Percentiles rank a stretch among this genome's conserved stretches.
phyloP scores from a whole-genome alignment of 2,329 filamentous ascomycete species.

The Corynespora cassiicola region DNA sequence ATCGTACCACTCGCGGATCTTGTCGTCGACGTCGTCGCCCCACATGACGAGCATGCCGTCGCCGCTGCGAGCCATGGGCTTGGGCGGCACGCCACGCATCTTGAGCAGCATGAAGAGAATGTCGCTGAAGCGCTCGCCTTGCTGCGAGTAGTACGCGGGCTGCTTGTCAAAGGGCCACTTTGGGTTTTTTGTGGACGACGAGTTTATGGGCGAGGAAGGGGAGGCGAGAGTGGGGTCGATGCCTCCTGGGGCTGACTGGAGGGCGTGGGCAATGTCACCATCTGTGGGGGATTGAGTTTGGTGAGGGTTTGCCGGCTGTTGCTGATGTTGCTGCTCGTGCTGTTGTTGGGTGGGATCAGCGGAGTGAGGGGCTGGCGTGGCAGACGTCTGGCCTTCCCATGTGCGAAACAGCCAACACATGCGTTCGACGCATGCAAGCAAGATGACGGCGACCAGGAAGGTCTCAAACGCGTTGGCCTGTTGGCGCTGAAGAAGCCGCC shows the following conservation, averaged over 20 bases:
- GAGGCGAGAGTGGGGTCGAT: neutral
- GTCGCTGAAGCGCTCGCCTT: conserved; percentile 65
- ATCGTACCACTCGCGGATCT: conserved; percentile 44
- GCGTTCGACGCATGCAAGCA: conserved; percentile 65
- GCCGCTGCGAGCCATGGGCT: conserved; percentile 35
- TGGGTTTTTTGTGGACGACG: neutral
- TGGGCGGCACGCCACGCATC: conserved; percentile 59
- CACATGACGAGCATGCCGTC: conserved; percentile 45
- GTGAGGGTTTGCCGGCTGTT: too few species aligned
- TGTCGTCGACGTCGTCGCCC: conserved; percentile 38
- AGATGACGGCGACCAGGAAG: conserved; percentile 64
- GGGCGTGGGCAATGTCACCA: conserved; percentile 27
- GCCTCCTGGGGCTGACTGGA: conserved; percentile 25
- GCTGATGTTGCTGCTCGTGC: conserved; percentile 2
- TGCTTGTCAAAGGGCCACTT: conserved; percentile 51
- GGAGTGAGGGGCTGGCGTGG: conserved; percentile 2
- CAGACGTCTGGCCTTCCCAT: conserved; percentile 49
- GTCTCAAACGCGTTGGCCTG: conserved; percentile 65
- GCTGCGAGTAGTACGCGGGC: conserved; percentile 59
- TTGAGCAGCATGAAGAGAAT: conserved; percentile 64
- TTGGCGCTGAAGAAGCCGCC: conserved; percentile 64
- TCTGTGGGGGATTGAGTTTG: conserved; percentile 9
- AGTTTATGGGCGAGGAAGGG: conserved; percentile 1
- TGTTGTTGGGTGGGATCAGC: conserved; percentile 7
- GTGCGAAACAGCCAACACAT: conserved; percentile 64